Base-by-base conservation (phyloP, 1,139 yeast species). In the Magnusiomyces fungicola region DNA sequence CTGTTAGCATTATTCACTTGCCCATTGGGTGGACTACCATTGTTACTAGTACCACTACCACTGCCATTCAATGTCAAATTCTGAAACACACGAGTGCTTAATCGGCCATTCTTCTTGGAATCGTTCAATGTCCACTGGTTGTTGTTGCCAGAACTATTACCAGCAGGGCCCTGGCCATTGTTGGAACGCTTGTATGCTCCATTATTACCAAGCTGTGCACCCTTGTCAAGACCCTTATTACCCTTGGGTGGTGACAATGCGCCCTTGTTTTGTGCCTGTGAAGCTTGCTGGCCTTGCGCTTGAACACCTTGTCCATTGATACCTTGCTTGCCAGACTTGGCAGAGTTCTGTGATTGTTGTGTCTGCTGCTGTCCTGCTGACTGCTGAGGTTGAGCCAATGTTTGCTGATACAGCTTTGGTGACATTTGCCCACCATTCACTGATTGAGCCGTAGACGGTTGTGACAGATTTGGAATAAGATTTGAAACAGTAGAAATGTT, bases 81-180 rank as follows among this genome's bases (percentile, higher is more conserved):
- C 30, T 41, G 44, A 27, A 51, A 53, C 10, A 50, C 34, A 18
- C 55, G 32, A 9, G 50, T 47, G 16, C 47, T 51, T 3, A 55
- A 53, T 25, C 37, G 45, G 4, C 52, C 37, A 38, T 38, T 38
- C 27, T 38, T 38, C 14, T 29, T 34, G 24, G 21, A 18, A 21
- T 33, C 37, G 10, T 33, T 42, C n/a, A 23, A 25, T 5, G 14
- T 14, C 44, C 42, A 33, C 6, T 33, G 37, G 29, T 39, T 39
- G 24, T 29, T 32, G 25, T 24, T 38, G 18, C 29, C 34, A 21
- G 38, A 10, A 18, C 14, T 16, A 27, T 32, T 40, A n/a, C 30
- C 33, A 25, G 33, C 32, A 22, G 16, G 37, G 12, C 23, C 30
- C 14, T 39, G 32, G 32, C 43, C 32, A 39, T 25, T 34, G 7